phyloP scores from a whole-genome alignment of 2,329 filamentous ascomycete genomes.

The Aspergillus fumigatus region DNA sequence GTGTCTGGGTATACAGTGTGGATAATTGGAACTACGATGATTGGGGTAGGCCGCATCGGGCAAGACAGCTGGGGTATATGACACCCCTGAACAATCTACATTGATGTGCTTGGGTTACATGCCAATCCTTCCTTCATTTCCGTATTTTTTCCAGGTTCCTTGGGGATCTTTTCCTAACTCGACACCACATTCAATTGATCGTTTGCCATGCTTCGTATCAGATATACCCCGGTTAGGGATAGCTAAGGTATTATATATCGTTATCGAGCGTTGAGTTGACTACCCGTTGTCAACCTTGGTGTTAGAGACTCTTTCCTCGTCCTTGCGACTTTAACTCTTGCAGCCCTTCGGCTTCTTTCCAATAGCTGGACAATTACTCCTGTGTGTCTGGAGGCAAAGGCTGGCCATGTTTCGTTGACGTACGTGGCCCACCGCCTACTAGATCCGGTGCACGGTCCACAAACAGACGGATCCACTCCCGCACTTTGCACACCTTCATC shows the following conservation, averaged over 20 bases:
- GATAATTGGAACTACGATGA: not conserved
- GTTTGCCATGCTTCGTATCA: not conserved
- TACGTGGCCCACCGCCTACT: slow-evolving; percentile 21
- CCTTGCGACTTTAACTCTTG: not conserved
- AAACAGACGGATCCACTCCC: slow-evolving; percentile 71
- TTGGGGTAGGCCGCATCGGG: slow-evolving; percentile 10
- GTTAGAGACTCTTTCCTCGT: too few relatives aligned
- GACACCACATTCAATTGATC: not conserved
- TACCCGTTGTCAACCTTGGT: too few relatives aligned
- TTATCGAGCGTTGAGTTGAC: not conserved
- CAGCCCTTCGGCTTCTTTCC: not conserved
- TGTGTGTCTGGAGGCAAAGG: slow-evolving; percentile 39
- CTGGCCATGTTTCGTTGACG: slow-evolving; percentile 13
- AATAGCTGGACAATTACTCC: slow-evolving; percentile 5
- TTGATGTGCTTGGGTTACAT: slow-evolving; percentile 1
- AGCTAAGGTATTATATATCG: not conserved
- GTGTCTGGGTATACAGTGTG: not conserved
- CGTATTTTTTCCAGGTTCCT: not conserved
- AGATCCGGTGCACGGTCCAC: slow-evolving; percentile 46
- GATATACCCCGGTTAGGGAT: not conserved
- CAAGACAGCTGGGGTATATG: slow-evolving; percentile 15
- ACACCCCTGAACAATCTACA: not conserved
- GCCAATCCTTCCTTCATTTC: not conserved
- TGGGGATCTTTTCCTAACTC: not conserved
- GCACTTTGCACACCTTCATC: slow-evolving; percentile 62